Evolutionary conservation across 305 asterid genomes (phyloP).

Genomic region (Fraxinus nigra): DNA sequence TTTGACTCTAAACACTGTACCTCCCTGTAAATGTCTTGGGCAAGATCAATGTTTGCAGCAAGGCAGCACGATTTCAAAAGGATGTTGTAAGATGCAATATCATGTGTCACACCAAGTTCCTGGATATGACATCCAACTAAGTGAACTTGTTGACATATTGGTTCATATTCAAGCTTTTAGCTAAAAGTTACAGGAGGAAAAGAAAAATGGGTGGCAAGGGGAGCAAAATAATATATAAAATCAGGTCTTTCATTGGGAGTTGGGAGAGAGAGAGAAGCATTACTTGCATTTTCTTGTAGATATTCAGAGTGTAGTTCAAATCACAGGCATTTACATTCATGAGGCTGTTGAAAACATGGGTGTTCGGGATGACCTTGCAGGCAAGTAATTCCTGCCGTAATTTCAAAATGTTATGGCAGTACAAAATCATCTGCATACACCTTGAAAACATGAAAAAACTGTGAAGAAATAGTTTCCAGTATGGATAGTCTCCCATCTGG

Average conservation of each 20-base stretch:
- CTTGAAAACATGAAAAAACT: slow-evolving; percentile 4
- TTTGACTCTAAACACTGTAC: slow-evolving; percentile 54
- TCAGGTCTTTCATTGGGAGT: background rate
- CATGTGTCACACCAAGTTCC: slow-evolving; percentile 70
- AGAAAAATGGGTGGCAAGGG: background rate
- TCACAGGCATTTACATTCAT: slow-evolving; percentile 92
- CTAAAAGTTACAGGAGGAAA: slow-evolving; percentile 11
- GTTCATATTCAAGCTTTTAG: slow-evolving; percentile 16
- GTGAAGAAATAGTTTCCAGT: slow-evolving; percentile 5
- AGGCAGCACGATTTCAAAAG: slow-evolving; percentile 82
- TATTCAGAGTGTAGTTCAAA: slow-evolving; percentile 63
- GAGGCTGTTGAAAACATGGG: slow-evolving; percentile 80
- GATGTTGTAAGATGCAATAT: slow-evolving; percentile 78
- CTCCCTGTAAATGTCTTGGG: slow-evolving; percentile 65
- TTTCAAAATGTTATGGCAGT: slow-evolving; percentile 27
- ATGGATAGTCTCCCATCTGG: slow-evolving; percentile 12
- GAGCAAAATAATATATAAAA: background rate
- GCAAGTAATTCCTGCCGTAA: slow-evolving; percentile 70
- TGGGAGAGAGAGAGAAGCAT: slow-evolving; percentile 24
- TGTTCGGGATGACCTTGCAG: slow-evolving; percentile 59
- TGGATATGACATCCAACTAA: slow-evolving; percentile 34
- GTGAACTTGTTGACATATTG: slow-evolving; percentile 26
- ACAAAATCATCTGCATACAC: slow-evolving; percentile 22
- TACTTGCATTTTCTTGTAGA: slow-evolving; percentile 82
- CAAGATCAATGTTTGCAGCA: slow-evolving; percentile 80